These are phyloP conservation scores for Thelephora ganbajun DNA, from an alignment of 768 basidiomycete genomes.

Conservation along the genomic window DNA sequence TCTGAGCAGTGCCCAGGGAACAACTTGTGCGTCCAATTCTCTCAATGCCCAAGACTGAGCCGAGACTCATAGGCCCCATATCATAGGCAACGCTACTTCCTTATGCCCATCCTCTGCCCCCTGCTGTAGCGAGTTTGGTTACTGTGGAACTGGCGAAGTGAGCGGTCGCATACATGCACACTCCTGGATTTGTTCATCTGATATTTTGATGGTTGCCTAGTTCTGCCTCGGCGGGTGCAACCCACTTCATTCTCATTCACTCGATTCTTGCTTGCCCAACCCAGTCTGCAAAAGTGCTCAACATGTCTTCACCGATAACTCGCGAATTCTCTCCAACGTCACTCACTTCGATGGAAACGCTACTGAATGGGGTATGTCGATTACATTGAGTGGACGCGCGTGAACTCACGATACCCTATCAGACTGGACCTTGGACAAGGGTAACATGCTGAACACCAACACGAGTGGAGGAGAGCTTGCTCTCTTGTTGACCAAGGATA, in stretches of 20 bases:
- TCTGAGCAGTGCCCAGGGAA: too few species aligned
- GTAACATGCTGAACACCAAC: conserved; percentile 51
- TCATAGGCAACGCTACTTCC: not conserved
- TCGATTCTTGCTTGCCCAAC: not conserved
- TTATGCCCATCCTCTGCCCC: not conserved
- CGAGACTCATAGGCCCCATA: not conserved
- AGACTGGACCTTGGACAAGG: conserved; percentile 67
- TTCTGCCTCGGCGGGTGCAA: conserved; percentile 85
- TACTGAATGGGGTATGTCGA: conserved; percentile 40
- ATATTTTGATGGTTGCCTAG: conserved; percentile 19
- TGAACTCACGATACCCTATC: not conserved
- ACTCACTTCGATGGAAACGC: conserved; percentile 66
- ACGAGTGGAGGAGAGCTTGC: conserved; percentile 49
- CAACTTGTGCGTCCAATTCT: not conserved
- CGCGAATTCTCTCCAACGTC: conserved; percentile 50
- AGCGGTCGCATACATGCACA: conserved; percentile 7
- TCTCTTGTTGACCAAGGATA: conserved; percentile 49
- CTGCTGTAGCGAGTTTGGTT: conserved; percentile 31
- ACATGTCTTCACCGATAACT: conserved; percentile 52
- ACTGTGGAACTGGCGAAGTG: conserved; percentile 31
- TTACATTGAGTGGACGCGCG: not conserved
- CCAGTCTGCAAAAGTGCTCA: conserved; percentile 11
- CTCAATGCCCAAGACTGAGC: not conserved
- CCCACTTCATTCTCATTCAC: conserved; percentile 20
- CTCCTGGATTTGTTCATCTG: not conserved